Evolutionary conservation across 495 filamentous ascomycete species (phyloP).

Genomic region (Aspergillus heteromorphus): DNA sequence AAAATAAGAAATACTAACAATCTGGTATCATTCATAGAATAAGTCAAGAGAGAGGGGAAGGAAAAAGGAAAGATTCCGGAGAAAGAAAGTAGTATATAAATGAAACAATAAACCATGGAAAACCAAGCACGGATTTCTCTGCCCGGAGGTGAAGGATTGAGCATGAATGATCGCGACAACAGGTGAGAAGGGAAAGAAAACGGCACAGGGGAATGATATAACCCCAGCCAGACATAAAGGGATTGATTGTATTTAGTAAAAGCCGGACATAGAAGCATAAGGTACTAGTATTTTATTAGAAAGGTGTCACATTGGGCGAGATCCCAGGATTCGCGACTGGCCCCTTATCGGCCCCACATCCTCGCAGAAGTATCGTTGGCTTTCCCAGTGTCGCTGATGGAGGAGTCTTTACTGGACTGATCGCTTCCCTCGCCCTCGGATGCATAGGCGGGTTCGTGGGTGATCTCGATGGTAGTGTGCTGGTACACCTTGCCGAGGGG

Average conservation of each 20-base stretch:
- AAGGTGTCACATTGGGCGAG: background rate
- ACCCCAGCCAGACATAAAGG: background rate
- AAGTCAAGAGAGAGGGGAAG: background rate
- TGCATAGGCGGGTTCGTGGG: conserved; percentile 34
- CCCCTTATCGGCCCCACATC: conserved; percentile 26
- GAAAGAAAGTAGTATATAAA: no score
- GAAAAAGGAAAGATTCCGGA: background rate
- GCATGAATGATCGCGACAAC: no score
- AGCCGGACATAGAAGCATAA: background rate
- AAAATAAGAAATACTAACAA: background rate
- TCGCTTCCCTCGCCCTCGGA: conserved; percentile 19
- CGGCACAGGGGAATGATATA: background rate
- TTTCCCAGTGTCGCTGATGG: conserved; percentile 13
- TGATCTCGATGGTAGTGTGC: conserved; percentile 43
- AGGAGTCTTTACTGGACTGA: conserved; percentile 32
- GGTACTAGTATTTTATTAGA: no score
- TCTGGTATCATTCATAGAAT: background rate
- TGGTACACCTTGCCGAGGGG: conserved; percentile 42
- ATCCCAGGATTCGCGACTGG: background rate
- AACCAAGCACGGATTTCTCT: no score
- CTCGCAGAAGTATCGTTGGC: conserved; percentile 10
- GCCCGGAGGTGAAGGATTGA: no score
- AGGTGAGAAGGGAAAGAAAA: background rate
- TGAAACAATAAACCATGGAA: no score
- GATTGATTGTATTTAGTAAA: background rate